Conservation (phyloP, 1,284 basidiomycete species). For the Mycosarcoma maydis region DNA sequence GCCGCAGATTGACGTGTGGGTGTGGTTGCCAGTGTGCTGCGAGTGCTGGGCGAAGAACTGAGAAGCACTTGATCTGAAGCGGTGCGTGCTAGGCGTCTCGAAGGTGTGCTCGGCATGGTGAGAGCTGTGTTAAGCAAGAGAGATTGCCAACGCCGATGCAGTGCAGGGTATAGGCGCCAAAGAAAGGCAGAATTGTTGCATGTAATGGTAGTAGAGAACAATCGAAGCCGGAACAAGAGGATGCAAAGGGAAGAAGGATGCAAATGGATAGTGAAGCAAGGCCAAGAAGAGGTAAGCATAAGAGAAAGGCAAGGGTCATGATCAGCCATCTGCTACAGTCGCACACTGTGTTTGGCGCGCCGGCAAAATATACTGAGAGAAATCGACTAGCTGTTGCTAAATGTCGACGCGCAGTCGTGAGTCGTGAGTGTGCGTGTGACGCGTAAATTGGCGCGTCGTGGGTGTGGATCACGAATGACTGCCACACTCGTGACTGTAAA, state of each 20-base stretch:
- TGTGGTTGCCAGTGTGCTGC: no score
- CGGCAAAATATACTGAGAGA: no score
- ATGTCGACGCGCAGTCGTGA: no score
- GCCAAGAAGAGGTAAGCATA: neutral
- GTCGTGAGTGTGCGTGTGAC: no score
- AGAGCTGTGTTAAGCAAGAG: slow-evolving; percentile 19
- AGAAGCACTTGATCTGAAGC: slow-evolving; percentile 19
- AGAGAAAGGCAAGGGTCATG: slow-evolving; percentile 6
- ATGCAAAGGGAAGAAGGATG: neutral
- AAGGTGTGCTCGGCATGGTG: slow-evolving; percentile 26
- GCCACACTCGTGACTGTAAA: no score
- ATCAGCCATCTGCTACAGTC: slow-evolving; percentile 22
- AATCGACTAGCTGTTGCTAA: no score
- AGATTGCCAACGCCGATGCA: neutral
- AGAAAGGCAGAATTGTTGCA: neutral
- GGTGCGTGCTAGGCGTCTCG: slow-evolving; percentile 24
- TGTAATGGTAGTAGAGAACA: neutral
- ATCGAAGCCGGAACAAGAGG: neutral
- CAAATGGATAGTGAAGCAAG: neutral
- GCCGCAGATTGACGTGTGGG: slow-evolving; percentile 19
- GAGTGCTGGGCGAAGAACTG: slow-evolving; percentile 29
- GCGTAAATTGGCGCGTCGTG: slow-evolving; percentile 54
- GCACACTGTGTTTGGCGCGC: no score
- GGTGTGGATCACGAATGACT: neutral
- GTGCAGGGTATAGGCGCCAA: neutral